phyloP scores from a whole-genome alignment of 495 filamentous ascomycete species.

The Cercophora sp. region DNA sequence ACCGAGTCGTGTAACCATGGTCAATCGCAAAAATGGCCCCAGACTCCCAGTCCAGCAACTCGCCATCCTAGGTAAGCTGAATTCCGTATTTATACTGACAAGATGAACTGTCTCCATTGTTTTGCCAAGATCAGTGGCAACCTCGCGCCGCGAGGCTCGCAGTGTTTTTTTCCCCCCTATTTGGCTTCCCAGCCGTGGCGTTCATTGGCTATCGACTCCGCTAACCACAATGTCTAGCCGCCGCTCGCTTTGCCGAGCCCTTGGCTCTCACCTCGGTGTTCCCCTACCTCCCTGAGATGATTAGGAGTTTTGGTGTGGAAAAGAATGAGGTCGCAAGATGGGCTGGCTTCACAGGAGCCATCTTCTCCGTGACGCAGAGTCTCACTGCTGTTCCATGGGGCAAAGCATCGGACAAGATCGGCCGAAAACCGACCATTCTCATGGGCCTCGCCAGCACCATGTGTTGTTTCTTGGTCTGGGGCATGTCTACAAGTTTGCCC shows the following conservation, averaged over 20 bases:
- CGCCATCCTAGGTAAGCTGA: slow-evolving; percentile 62
- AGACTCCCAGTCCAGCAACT: slow-evolving; percentile 47
- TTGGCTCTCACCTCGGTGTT: slow-evolving; percentile 79
- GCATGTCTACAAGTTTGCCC: slow-evolving; percentile 66
- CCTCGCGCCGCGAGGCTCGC: no score
- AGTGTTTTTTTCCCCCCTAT: no score
- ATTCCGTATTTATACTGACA: no score
- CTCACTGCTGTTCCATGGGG: slow-evolving; percentile 76
- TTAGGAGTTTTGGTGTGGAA: slow-evolving; percentile 71
- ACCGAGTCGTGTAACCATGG: slow-evolving; percentile 29
- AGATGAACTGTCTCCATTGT: no score
- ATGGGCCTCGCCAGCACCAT: slow-evolving; percentile 68
- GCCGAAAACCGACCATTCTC: slow-evolving; percentile 73
- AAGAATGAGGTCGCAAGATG: slow-evolving; percentile 70
- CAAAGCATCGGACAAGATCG: slow-evolving; percentile 65
- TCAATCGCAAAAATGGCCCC: slow-evolving; percentile 29
- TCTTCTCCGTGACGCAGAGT: slow-evolving; percentile 70
- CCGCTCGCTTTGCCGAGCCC: slow-evolving; percentile 81
- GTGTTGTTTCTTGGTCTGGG: slow-evolving; percentile 67
- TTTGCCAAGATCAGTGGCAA: no score
- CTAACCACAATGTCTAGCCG: slow-evolving; percentile 47
- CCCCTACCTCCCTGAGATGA: slow-evolving; percentile 90
- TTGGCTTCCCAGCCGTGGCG: no score
- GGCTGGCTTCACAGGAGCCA: slow-evolving; percentile 66
- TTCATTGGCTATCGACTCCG: no score